Evolutionary conservation across 352 stramenopile genomes (phyloP), one percentile per base, ranked within the genome.

Genomic region (Pythium aphanidermatum): DNA sequence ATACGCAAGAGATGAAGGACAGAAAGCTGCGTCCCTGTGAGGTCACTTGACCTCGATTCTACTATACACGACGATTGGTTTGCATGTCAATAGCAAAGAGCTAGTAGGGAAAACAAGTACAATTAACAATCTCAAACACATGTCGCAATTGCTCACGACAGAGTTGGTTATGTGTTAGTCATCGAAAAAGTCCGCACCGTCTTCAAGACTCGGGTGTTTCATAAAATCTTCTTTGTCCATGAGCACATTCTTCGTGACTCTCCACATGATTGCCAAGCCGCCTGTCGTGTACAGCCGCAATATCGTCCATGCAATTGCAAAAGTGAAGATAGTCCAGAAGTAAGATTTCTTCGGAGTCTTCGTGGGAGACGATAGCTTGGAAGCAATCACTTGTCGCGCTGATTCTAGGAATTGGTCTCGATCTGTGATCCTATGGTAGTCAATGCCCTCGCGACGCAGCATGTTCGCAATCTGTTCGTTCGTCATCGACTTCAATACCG

Each of bases 351-450:
- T 62, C 20, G 52, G 29, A 13, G 38, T 55, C 4, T 55, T 54
- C 25, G 62, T 61, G 2, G 36, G 20, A 0, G 34, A 38, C 8
- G 21, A 33, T 8, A 93, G 42, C 41, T 89, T 91, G 14, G 70
- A 50, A 17, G 63, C 40, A 14, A 91, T 42, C 16, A 93, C 70
- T 54, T 87, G 69, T 8, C 70, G 70, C 30, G 76, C 78, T 5
- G 70, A 90, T 31, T 85, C 76, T n/a, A 86, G 51, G 29, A 91
- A 75, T 40, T 90, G 58, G 3, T 90, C 74, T 6, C 67, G 67
- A 41, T 88, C 78, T 5, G 64, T 68, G 48, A 91, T 88, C 41
- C 80, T 78, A 46, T 88, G 71, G 30, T 83, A 82, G 50, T 87
- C 74, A 47, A 93, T 70, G 0, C 82, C 81, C 58, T 91, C 81